Base-by-base conservation (phyloP, 345 rosid species). In the Aquilaria sinensis region DNA sequence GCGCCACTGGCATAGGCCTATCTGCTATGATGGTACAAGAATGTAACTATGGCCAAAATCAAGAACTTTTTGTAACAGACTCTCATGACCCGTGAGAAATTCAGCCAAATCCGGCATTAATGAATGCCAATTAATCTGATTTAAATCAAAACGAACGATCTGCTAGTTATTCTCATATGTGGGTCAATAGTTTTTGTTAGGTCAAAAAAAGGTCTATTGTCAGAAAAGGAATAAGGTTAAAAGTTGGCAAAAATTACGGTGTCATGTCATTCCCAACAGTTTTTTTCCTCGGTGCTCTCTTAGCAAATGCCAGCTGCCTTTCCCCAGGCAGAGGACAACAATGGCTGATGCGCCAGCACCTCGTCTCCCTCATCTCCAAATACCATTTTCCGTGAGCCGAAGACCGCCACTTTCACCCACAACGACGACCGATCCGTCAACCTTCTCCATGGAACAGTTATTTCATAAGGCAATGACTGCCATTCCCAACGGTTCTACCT, bases 281-380 rank as follows among this genome's bases (percentile, higher is more conserved):
- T 88, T 70, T 95, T 94, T n/a, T 76, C 85, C 43, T 77, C 94
- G 8, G 87, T 82, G 15, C 97, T 93, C 64, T 81, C 90, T 3
- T 96, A 93, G 31, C 87, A 90, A 1, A 96, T 96, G 47, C 92
- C 97, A 0, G 69, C 90, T 16, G 64, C 97, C 2, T 87, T 90
- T 12, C 92, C 96, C 0, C 90, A 93, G 78, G 31, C 81, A 37
- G 96, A 94, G 58, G 77, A 76, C 75, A 81, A 87, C 68, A 90
- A 90, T 88, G 90, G 89, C 72, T 85, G 16, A 94, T 94, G 74
- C 96, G 97, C 5, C 96, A 93, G 31, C 98, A 93, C 66, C 95
- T 93, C 56, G 69, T 93, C 31, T 56, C 85, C 66, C 77, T 93
- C 37, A 58, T 62, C 76, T 62, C 82, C 31, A 12, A 77, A 2